Evolutionary conservation across 2,329 filamentous ascomycete species (phyloP), one percentile per base, ranked within the genome.

Genomic region (Ascochyta koolunga): DNA sequence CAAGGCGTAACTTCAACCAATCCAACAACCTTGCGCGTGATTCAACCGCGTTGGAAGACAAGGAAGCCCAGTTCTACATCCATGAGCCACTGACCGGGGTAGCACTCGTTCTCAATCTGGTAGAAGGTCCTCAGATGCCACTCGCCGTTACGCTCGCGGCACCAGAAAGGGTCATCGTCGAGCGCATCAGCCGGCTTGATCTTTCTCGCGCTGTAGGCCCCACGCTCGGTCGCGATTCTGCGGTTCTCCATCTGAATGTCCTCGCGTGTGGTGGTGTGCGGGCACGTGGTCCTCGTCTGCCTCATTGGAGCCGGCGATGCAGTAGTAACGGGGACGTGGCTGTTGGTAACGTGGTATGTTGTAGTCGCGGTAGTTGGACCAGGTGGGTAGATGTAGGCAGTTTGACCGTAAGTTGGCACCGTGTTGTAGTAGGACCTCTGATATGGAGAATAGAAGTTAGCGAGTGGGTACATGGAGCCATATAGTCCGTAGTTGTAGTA

Each of bases 81-180:
- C 67, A 74, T 71, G 38, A 61, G 52, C 74, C 74, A 76, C 11
- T 64, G 58, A 1, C 74, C 74, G 3, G 74, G 74, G 13, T 72
- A 58, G 42, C 70, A 72, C 51, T 73, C 71, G 21, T 72, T 71
- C 62, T 76, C 70, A 38, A 76, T 76, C 60, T 69, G 67, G 29
- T 73, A 73, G 64, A 61, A 75, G 3, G 62, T 64, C 21, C 72
- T 59, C 19, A 74, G 55, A 50, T 72, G 68, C 68, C 70, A 72
- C 48, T 69, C 65, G 36, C 74, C 74, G 44, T 72, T 71, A 19
- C 64, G 50, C 57, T 76, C 74, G n/a, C 60, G 62, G 56, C 69
- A 71, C 72, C 72, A 76, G 50, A 76, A 76, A 3, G 66, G 62
- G 44, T 74, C 69, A 36, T 74, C 70, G 27, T 66, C 61, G 16